Base-by-base conservation (phyloP, 441 rosid genomes). In the Gossypium laxum region DNA sequence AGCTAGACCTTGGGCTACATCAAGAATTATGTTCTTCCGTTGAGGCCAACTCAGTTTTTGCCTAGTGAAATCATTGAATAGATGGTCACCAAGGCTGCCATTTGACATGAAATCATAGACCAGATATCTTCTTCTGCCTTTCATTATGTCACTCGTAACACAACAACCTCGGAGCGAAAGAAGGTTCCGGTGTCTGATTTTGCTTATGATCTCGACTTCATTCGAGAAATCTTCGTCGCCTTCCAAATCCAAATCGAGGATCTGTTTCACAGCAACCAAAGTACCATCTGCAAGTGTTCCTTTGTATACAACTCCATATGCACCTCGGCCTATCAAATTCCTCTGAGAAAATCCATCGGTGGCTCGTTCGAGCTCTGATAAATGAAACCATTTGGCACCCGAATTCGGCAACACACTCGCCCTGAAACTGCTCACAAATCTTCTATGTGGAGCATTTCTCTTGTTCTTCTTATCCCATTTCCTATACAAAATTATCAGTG, bases 171-270 rank as follows among this genome's bases (percentile, higher is more conserved):
- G 70, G 4, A 88, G 92, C 7, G 90, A 79, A 0, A 86, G 84
- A 11, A 86, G 88, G 63, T 83, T 86, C 54, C 88, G 66, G 73
- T 88, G 92, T 74, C 86, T 78, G 5, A 88, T 80, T 55, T 82
- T 88, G 82, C 90, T 84, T 34, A 88, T 84, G 68, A 88, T 84
- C 72, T 88, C 87, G 14, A 88, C 92, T 75, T 88, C 92, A 11
- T 84, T 86, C 17, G 74, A 61, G 71, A 88, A 84, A 5, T 86
- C 90, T 14, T 50, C 55, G 19, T 15, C 55, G 21, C 55, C 55
- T 15, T 50, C 92, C 0, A 84, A 77, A 51, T 88, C 85, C 57
- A 72, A 30, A 60, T 84, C 85, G 0, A 76, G 72, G 58, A 84
- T 73, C 67, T 83, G 86, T 67, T 88, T 88, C 45, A 84, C 86